Evolutionary conservation across 2,329 filamentous ascomycete species (phyloP).

Genomic region (Aspergillus alliaceus): DNA sequence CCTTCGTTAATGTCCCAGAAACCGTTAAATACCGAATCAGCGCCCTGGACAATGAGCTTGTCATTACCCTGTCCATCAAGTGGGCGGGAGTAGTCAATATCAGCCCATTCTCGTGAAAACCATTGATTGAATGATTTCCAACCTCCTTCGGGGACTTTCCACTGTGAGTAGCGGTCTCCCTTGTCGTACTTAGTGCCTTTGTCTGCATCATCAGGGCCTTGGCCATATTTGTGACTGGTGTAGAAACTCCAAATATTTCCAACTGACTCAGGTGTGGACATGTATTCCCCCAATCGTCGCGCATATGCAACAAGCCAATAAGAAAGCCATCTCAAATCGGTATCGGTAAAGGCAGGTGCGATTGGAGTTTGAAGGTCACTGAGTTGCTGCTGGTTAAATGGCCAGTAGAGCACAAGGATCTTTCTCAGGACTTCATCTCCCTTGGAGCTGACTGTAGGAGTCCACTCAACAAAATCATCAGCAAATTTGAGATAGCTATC

Average conservation of each 20-base stretch:
- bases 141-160: background rate
- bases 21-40: background rate
- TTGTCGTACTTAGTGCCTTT: too few species aligned
- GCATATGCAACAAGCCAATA: background rate
- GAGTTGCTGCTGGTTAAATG: background rate
- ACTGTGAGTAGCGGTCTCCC: too few species aligned
- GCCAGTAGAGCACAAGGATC: background rate
- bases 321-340: background rate
- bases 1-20: background rate
- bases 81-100: background rate
- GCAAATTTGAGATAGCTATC: background rate
- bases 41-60: background rate
- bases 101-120: background rate
- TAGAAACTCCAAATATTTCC: background rate
- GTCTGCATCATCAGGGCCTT: too few species aligned
- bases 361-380: background rate
- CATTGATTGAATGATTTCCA: background rate
- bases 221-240: background rate
- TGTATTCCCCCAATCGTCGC: background rate
- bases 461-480: background rate
- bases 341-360: background rate
- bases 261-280: background rate
- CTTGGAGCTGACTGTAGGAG: background rate
- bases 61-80: background rate
- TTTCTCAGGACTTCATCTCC: background rate